Conservation (phyloP, 1,284 basidiomycete genomes). For the Trametes polyzona region DNA sequence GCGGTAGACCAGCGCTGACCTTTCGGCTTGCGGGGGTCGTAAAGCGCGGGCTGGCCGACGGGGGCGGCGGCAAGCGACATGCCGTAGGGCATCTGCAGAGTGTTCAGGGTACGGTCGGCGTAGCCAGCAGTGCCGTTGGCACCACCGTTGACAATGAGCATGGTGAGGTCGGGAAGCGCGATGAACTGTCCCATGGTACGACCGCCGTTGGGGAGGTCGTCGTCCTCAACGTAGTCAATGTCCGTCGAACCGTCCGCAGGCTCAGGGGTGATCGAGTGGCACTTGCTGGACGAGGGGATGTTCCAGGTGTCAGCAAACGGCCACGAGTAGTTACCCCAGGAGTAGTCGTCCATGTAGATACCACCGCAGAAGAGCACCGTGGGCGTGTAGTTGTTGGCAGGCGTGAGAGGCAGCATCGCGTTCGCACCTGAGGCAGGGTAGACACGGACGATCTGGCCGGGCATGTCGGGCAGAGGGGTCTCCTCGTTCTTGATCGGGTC, state of each 20-base stretch:
- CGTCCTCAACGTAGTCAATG: slow-evolving; percentile 67
- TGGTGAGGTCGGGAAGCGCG: slow-evolving; percentile 73
- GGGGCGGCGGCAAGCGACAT: slow-evolving; percentile 71
- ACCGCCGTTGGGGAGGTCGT: slow-evolving; percentile 69
- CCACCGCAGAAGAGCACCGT: slow-evolving; percentile 92
- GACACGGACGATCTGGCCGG: slow-evolving; percentile 72
- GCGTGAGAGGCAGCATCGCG: slow-evolving; percentile 90
- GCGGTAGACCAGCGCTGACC: slow-evolving; percentile 77
- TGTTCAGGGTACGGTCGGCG: slow-evolving; percentile 55
- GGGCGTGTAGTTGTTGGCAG: slow-evolving; percentile 85
- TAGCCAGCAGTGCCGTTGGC: slow-evolving; percentile 79
- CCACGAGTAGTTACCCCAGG: slow-evolving; percentile 75
- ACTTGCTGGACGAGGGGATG: slow-evolving; percentile 65
- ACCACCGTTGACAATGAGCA: slow-evolving; percentile 81
- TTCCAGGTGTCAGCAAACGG: slow-evolving; percentile 70
- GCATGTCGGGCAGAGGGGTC: slow-evolving; percentile 64
- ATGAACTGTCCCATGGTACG: slow-evolving; percentile 91
- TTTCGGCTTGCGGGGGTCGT: slow-evolving; percentile 66
- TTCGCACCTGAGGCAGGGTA: slow-evolving; percentile 93
- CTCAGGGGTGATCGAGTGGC: slow-evolving; percentile 81
- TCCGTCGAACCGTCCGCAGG: slow-evolving; percentile 62
- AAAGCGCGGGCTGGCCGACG: slow-evolving; percentile 73
- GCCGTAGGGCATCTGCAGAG: slow-evolving; percentile 61
- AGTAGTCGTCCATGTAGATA: slow-evolving; percentile 70
- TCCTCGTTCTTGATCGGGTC: slow-evolving; percentile 64